A percentile compares a stretch with the other conserved stretches of the same genome.
These are phyloP conservation scores for Aspergillus luchuensis DNA, from an alignment of 2,329 filamentous ascomycete genomes.

Conservation along the genomic window DNA sequence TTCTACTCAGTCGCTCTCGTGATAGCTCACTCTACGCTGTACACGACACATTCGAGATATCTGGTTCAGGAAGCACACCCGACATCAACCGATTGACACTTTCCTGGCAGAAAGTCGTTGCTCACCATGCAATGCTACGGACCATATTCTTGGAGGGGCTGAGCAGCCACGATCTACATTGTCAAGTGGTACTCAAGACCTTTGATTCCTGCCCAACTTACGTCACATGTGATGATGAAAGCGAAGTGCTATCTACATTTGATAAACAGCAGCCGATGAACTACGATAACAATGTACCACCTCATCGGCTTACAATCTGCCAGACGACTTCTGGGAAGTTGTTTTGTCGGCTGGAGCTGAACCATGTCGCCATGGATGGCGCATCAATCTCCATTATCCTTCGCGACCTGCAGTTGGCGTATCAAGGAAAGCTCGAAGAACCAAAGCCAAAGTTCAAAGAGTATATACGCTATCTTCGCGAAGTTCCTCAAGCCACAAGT, in stretches of 20 bases:
- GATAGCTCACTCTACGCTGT: constrained; percentile 42
- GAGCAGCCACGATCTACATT: constrained; percentile 36
- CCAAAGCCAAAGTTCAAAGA: constrained; percentile 39
- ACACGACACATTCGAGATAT: constrained; percentile 41
- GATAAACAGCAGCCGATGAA: constrained; percentile 31
- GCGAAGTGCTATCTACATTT: constrained; percentile 33
- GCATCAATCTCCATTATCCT: constrained; percentile 53
- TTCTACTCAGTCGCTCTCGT: constrained; percentile 37
- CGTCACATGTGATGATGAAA: constrained; percentile 34
- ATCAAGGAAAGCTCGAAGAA: constrained; percentile 46
- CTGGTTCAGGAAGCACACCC: constrained; percentile 20
- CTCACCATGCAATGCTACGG: constrained; percentile 38
- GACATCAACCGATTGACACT: constrained; percentile 29
- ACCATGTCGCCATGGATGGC: constrained; percentile 56
- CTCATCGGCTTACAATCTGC: constrained; percentile 51
- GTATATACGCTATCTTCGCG: constrained; percentile 36
- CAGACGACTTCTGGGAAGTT: constrained; percentile 41
- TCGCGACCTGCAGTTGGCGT: constrained; percentile 50
- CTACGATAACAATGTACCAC: constrained; percentile 36
- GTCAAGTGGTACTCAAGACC: constrained; percentile 37
- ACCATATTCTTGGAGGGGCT: constrained; percentile 42
- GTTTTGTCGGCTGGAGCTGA: constrained; percentile 54
- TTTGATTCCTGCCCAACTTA: constrained; percentile 30
- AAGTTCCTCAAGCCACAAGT: constrained; percentile 28
- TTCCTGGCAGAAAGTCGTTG: constrained; percentile 37